Evolutionary conservation across 768 basidiomycete species (phyloP), one percentile per base, ranked within the genome.

Genomic region (Mycena capillaripes): DNA sequence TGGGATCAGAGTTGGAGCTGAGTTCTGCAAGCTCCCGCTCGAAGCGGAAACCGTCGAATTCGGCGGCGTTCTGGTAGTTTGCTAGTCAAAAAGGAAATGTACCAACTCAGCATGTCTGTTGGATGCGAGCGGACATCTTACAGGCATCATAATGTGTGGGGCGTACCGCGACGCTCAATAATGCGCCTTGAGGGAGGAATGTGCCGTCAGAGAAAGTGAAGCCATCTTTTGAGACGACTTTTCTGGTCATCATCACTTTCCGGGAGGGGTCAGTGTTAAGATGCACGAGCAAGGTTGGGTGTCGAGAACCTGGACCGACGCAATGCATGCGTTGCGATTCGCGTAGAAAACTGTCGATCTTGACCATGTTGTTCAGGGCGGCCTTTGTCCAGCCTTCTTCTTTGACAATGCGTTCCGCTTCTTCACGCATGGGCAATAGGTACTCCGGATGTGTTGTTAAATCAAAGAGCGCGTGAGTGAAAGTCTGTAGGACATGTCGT

Each of bases 281-380:
- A 46, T 72, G 76, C 25, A 84, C 66, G 2, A 78, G n/a, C n/a
- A n/a, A n/a, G n/a, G n/a, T n/a, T n/a, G n/a, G n/a, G n/a, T n/a
- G n/a, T n/a, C n/a, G n/a, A n/a, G n/a, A n/a, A n/a, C n/a, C n/a
- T n/a, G 42, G 66, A 6, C 69, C 61, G 4, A 12, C 53, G 12
- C 38, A 82, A 40, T 75, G 73, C n/a, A 82, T 52, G 16, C 86
- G 75, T 75, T 81, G 78, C 7, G 79, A 75, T 72, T 88, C 87
- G 60, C 83, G 84, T 57, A 87, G 34, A 75, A 87, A 86, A 72
- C 86, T 87, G 75, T 88, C 86, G 23, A 86, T 42, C 66, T 81
- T 82, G 59, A 56, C 74, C 84, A 87, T 84, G 12, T 48, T 48
- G 46, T 48, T 48, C 12, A 48, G 11, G 8, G 46, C 53, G 12